phyloP scores from a whole-genome alignment of 129 eudicot species.

The Flaveria robusta region DNA sequence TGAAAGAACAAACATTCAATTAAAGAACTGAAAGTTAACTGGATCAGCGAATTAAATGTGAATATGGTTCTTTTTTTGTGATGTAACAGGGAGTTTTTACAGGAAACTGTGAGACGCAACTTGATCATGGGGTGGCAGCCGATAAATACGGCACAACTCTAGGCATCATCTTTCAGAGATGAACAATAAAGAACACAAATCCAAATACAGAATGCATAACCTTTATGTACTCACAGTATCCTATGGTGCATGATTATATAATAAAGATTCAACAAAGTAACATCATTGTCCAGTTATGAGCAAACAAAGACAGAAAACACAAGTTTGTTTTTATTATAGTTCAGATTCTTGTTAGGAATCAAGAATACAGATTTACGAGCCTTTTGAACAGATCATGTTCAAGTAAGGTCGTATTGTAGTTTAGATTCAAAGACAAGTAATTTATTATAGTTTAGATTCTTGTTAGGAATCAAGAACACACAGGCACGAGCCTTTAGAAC shows the following conservation, averaged over 20 bases:
- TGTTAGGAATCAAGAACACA: too few relatives aligned
- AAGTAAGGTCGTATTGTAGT: too few relatives aligned
- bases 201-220: not conserved
- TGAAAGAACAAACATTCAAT: not conserved
- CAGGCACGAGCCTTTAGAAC: too few relatives aligned
- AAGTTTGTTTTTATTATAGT: not conserved
- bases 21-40: not conserved
- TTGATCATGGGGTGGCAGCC: slow-evolving; percentile 82
- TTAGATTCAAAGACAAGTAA: too few relatives aligned
- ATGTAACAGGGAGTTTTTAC: slow-evolving; percentile 59
- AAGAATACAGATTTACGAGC: too few relatives aligned
- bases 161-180: slow-evolving; percentile 38
- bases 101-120: slow-evolving; percentile 67
- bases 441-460: too few relatives aligned
- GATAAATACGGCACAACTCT: slow-evolving; percentile 49
- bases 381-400: too few relatives aligned
- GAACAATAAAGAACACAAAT: slow-evolving; percentile 34
- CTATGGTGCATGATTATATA: slow-evolving; percentile 29
- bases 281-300: not conserved
- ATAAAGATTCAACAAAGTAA: slow-evolving; percentile 18
- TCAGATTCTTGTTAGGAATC: too few relatives aligned
- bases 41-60: not conserved
- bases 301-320: slow-evolving; percentile 17
- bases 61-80: not conserved
- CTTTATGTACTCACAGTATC: slow-evolving; percentile 19